Evolutionary conservation across 2,329 filamentous ascomycete genomes (phyloP), one percentile per base, ranked within the genome.

Genomic region (Penicillium rolfsii): DNA sequence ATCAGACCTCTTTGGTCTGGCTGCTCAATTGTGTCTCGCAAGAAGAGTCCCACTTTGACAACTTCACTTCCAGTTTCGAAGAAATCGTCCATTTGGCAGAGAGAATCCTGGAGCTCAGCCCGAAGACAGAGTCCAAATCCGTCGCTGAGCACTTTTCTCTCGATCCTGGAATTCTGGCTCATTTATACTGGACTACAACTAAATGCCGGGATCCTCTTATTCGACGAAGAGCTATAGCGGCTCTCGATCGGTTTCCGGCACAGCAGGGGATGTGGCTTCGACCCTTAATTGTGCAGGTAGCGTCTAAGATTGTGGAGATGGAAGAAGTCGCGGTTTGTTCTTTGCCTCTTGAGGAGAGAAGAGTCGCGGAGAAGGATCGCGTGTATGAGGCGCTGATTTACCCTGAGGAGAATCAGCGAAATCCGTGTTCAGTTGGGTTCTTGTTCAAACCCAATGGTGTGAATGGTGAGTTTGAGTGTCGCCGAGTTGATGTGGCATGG

Each of bases 161-260:
- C 9, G 48, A 53, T 14, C 33, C 70, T 16, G 73, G 71, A 9
- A 60, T 77, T 8, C 66, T 75, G 5, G 68, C 71, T 22, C 69
- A 74, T 2, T 62, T 77, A 5, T 77, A 75, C 64, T 73, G 70
- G 57, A 64, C 70, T 6, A 72, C 74, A 0, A 66, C 64, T 22
- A 74, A 73, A 46, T 77, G 75, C 56, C 70, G 73, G 14, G 62
- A 77, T 50, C 65, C 69, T 16, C 35, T 62, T 0, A 58, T 76
- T n/a, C 66, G 75, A 40, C 67, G 72, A 8, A 64, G 71, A 36
- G 76, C 75, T 1, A 69, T 77, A 4, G 22, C 53, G 1, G 43
- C 60, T 7, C 43, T 67, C 5, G 16, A 35, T 1, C 26, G 57
- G 1, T 64, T 62, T 46, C 63, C 65, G 0, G 61, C 50, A 14